phyloP scores from a whole-genome alignment of 495 filamentous ascomycete species.

The Tricharina praecox region DNA sequence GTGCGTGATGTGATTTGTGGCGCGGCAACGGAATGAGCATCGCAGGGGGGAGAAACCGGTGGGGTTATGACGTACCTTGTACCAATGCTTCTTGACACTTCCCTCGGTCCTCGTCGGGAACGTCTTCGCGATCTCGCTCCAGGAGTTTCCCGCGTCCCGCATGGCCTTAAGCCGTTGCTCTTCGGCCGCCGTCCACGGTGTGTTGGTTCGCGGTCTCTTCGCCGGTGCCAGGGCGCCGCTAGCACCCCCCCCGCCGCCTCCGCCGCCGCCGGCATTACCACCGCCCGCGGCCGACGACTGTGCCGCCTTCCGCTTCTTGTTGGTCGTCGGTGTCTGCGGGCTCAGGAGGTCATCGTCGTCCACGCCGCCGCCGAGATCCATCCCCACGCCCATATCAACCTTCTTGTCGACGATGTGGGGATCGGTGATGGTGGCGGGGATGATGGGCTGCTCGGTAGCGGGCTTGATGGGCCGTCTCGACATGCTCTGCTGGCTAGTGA shows the following conservation, averaged over 20 bases:
- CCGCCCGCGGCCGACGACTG: not conserved
- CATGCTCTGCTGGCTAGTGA: slow-evolving; percentile 11
- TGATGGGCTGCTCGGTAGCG: slow-evolving; percentile 15
- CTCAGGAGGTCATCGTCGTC: not conserved
- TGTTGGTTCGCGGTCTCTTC: slow-evolving; percentile 92
- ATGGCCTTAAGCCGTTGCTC: slow-evolving; percentile 82
- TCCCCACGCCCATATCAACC: slow-evolving; percentile 3
- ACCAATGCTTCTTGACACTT: slow-evolving; percentile 99
- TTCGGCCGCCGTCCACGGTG: slow-evolving; percentile 89
- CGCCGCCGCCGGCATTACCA: not conserved
- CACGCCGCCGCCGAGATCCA: not conserved
- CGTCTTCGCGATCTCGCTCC: slow-evolving; percentile 96
- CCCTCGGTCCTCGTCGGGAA: slow-evolving; percentile 90
- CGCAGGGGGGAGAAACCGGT: not conserved
- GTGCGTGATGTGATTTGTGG: too few relatives aligned
- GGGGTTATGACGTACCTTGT: slow-evolving; percentile 50
- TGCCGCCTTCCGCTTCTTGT: not conserved
- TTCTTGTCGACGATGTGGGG: slow-evolving; percentile 3
- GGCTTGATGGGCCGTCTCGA: slow-evolving; percentile 27
- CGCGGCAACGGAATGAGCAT: not conserved
- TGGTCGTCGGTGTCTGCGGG: not conserved
- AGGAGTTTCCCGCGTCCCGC: slow-evolving; percentile 82
- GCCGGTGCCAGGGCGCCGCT: slow-evolving; percentile 37
- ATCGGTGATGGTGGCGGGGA: slow-evolving; percentile 11
- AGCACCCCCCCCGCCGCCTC: not conserved